Evolutionary conservation across 2,329 filamentous ascomycete species (phyloP).

Genomic region (Fusarium torulosum): DNA sequence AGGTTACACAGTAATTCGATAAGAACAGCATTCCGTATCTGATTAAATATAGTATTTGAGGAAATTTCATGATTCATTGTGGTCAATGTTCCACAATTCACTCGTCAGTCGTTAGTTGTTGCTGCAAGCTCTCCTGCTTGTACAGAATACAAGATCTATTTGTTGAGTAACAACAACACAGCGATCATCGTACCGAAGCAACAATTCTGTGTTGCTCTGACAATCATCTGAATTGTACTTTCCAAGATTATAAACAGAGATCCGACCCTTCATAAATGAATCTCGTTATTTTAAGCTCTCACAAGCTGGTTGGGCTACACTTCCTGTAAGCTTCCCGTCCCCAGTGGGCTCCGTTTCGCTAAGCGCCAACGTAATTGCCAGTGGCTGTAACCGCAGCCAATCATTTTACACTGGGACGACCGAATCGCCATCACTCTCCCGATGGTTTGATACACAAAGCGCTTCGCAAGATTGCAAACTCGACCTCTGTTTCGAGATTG

Average conservation of each 20-base stretch:
- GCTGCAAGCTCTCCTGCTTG: background rate
- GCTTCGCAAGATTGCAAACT: constrained; percentile 29
- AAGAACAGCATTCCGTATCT: background rate
- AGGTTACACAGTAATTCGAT: background rate
- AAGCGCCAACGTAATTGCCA: constrained; percentile 30
- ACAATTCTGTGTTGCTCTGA: background rate
- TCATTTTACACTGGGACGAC: constrained; percentile 27
- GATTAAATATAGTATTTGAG: background rate
- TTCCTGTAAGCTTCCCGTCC: constrained; percentile 3
- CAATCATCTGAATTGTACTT: background rate
- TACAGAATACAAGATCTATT: background rate
- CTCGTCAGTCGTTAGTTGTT: background rate
- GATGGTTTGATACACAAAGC: constrained; percentile 27
- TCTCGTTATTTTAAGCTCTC: constrained; percentile 19
- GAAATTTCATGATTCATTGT: no score
- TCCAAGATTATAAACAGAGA: background rate
- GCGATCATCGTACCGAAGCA: background rate
- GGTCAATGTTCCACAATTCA: background rate
- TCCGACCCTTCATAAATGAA: background rate
- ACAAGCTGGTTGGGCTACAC: constrained; percentile 11
- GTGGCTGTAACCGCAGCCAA: constrained; percentile 30
- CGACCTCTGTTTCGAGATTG: background rate
- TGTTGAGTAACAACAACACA: background rate
- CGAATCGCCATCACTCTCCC: constrained; percentile 9
- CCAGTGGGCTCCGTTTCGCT: constrained; percentile 26